Percentiles rank a stretch among this genome's conserved stretches.
Evolutionary conservation across 202 grass and related monocot species (phyloP).

Genomic region (Alloteropsis angusta): DNA sequence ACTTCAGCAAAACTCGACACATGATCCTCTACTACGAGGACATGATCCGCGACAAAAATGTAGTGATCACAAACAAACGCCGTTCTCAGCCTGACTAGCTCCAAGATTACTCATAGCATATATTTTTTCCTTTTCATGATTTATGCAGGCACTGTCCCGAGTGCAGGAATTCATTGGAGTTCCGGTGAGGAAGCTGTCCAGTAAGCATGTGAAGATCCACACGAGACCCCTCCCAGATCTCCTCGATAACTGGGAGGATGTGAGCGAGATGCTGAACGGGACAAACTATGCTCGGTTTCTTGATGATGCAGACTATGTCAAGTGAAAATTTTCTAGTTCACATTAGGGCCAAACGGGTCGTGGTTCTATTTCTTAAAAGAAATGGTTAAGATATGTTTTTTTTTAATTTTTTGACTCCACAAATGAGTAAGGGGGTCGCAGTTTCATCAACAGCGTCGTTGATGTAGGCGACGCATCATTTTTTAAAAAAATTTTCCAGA

Average conservation of each 20-base stretch:
- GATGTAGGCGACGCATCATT: too few relatives aligned
- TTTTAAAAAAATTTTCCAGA: too few relatives aligned
- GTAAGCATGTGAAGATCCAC: slow-evolving; percentile 83
- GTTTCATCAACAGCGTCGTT: neutral
- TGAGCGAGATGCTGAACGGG: slow-evolving; percentile 41
- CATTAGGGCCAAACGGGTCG: neutral
- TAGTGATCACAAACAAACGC: neutral
- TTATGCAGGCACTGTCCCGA: slow-evolving; percentile 41
- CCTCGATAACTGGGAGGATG: slow-evolving; percentile 60
- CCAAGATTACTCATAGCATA: neutral
- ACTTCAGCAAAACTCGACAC: slow-evolving; percentile 49
- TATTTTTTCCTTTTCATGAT: neutral
- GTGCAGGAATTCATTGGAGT: slow-evolving; percentile 71
- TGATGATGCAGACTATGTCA: slow-evolving; percentile 43
- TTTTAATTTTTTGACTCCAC: neutral
- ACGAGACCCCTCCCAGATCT: slow-evolving; percentile 51
- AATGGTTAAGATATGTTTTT: neutral
- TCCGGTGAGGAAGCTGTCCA: slow-evolving; percentile 45
- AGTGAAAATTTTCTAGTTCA: neutral
- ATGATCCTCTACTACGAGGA: slow-evolving; percentile 89
- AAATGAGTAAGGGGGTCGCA: neutral
- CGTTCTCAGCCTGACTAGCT: neutral
- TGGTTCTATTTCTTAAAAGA: neutral
- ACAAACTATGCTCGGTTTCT: slow-evolving; percentile 62
- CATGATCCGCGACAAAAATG: slow-evolving; percentile 49